Base-by-base conservation (phyloP, 2,329 filamentous ascomycete genomes). In the Ploettnerulaceae sp. region DNA sequence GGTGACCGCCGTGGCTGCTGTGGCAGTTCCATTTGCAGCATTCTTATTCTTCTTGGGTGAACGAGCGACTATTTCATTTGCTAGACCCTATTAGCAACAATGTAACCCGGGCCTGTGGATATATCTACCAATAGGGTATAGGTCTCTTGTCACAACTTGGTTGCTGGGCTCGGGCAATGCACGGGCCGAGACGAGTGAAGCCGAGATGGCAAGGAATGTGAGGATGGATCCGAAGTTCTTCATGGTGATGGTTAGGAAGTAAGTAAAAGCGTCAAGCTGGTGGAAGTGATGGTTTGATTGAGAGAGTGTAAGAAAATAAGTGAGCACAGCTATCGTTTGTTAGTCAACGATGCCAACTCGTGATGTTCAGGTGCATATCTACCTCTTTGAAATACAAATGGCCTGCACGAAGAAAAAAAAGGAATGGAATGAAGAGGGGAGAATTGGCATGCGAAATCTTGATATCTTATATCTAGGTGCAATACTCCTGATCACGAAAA, bases 151-250 rank as follows among this genome's bases (percentile, higher is more conserved):
- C 28, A 44, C 45, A 25, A 62, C 14, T 18, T 36, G 37, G 37
- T 52, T 36, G 21, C 38, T 45, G 17, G 28, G n/a, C 25, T 21
- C 48, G 29, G 58, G 57, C 20, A 63, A 42, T 39, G 56, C 59
- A 48, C 53, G 52, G 36, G 62, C 59, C 32, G 63, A 64, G 18
- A 66, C 63, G 31, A 61, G 44, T 34, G 61, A 61, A 41, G 64
- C 65, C 37, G 61, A 64, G 38, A 67, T 48, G 50, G 66, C 66
- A 54, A 69, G 49, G 55, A 62, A 57, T 52, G 67, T 54, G 39
- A 69, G 48, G 53, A 68, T 61, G 49, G 64, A 58, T 53, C 61
- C 61, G 53, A 68, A 60, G 57, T 64, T 66, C 63, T 69, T 70
- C 67, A 69, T 70, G 48, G 55, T 68, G 64, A 57, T 50, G 41